Evolutionary conservation across 768 basidiomycete genomes (phyloP).

Genomic region (Mycena metata): DNA sequence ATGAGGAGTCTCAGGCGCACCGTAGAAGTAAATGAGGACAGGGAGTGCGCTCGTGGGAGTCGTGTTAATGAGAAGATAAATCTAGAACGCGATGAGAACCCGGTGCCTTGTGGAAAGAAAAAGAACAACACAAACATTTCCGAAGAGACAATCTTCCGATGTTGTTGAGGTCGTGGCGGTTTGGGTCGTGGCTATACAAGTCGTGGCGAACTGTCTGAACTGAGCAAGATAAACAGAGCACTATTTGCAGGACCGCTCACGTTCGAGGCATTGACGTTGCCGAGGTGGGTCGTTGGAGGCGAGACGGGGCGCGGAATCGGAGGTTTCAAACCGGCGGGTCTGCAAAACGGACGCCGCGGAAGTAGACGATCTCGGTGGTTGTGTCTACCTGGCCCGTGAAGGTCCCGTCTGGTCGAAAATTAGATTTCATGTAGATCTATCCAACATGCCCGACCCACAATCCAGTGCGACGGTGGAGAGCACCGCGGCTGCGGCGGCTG

Average conservation of each 20-base stretch:
- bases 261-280: conserved; percentile 52
- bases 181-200: conserved; percentile 52
- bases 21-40: conserved; percentile 60
- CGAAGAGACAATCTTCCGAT: conserved; percentile 60
- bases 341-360: conserved; percentile 58
- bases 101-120: not conserved
- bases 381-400: conserved; percentile 51
- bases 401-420: conserved; percentile 46
- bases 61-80: conserved; percentile 34
- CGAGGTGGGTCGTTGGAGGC: conserved; percentile 53
- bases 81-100: conserved; percentile 11
- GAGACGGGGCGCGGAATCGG: conserved; percentile 55
- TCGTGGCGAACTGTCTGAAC: conserved; percentile 47
- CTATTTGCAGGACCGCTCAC: conserved; percentile 35
- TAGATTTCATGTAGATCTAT: not conserved
- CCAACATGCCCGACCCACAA: conserved; percentile 19
- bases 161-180: conserved; percentile 44
- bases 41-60: conserved; percentile 33
- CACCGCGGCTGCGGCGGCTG: conserved; percentile 9
- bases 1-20: conserved; percentile 36
- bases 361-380: conserved; percentile 50
- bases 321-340: conserved; percentile 59
- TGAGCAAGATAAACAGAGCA: not conserved
- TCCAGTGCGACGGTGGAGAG: conserved; percentile 40
- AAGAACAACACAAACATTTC: conserved; percentile 48